Evolutionary conservation across 116 monocot genomes (phyloP), one percentile per base, ranked within the genome.

Genomic region (Posidonia oceanica): DNA sequence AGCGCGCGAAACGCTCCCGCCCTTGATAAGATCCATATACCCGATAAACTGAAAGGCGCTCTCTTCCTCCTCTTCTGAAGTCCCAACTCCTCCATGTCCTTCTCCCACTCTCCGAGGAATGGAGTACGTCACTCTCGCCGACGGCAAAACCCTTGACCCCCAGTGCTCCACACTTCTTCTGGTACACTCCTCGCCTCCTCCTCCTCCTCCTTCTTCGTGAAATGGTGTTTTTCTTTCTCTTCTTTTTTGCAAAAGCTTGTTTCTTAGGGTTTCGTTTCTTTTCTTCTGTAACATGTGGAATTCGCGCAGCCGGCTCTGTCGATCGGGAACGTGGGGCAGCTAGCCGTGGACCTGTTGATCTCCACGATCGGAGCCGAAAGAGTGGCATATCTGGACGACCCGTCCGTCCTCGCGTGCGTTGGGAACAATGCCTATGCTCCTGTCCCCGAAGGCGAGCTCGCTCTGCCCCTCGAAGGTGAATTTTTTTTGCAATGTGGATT

Each of bases 321-420:
- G 78, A 89, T 97, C 72, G 97, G 97, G 22, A 97, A 97, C 76
- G 97, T 97, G 21, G 87, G 92, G 38, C 97, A 97, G 78, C 64
- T 92, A 52, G 79, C 97, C 16, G 72, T 90, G 38, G 97, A 97
- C 70, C 83, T 97, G 4, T 52, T 97, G 69, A 77, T 92, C 21
- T 74, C 97, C 3, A 85, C 97, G 14, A 68, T 63, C 3, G 63
- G 76, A 53, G 87, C 97, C 38, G 75, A 55, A 36, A 76, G 80
- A 74, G 87, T 89, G 37, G 97, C 79, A 10, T 92, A 74, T 52
- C 66, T 97, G 77, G 97, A 97, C 71, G 93, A 92, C 68, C 87
- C 97, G 1, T 85, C 82, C 2, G 73, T 97, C 62, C 87, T 97
- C 41, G 92, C 97, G 5, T 97, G 92, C 77, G 93, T 87, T 3